Percentiles rank a stretch among this genome's conserved stretches.
Evolutionary conservation across 805 yeast species (phyloP).

Genomic region (Pichia scutulata): DNA sequence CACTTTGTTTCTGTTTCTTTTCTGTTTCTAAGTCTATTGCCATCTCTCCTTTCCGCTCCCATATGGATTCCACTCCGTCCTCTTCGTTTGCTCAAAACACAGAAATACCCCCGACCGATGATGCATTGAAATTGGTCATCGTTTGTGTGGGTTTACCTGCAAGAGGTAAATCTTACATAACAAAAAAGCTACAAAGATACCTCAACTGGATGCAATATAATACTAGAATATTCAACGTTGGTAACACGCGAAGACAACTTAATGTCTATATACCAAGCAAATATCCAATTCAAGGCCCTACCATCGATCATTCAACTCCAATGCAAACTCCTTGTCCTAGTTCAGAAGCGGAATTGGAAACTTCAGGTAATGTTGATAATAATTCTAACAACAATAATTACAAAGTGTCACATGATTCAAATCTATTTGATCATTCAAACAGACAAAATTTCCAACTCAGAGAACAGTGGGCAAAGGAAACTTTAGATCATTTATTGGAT

Average conservation of each 20-base stretch:
- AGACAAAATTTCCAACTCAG: conserved; percentile 35
- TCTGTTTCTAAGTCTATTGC: too few species aligned
- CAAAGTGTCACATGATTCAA: conserved; percentile 26
- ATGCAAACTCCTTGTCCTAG: not conserved
- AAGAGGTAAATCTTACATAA: conserved; percentile 66
- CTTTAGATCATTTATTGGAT: conserved; percentile 39
- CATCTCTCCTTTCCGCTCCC: too few species aligned
- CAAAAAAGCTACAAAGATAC: conserved; percentile 55
- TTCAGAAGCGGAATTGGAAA: not conserved
- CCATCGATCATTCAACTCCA: conserved; percentile 9
- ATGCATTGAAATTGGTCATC: conserved; percentile 45
- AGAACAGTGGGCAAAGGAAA: conserved; percentile 46
- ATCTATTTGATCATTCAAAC: conserved; percentile 38
- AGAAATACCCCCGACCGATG: conserved; percentile 3
- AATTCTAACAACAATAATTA: not conserved
- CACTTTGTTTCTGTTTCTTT: not conserved
- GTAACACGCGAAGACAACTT: conserved; percentile 58
- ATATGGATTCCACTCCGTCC: not conserved
- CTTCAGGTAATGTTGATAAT: too few species aligned
- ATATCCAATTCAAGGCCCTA: conserved; percentile 31
- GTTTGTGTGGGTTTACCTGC: conserved; percentile 76
- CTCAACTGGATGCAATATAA: conserved; percentile 54
- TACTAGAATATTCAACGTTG: conserved; percentile 66
- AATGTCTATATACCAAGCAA: conserved; percentile 33
- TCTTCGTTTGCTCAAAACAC: not conserved